Percentiles rank a stretch among this genome's conserved stretches.
Conservation (phyloP, 2,329 filamentous ascomycete genomes). For the Pleoardoris graminearum region DNA sequence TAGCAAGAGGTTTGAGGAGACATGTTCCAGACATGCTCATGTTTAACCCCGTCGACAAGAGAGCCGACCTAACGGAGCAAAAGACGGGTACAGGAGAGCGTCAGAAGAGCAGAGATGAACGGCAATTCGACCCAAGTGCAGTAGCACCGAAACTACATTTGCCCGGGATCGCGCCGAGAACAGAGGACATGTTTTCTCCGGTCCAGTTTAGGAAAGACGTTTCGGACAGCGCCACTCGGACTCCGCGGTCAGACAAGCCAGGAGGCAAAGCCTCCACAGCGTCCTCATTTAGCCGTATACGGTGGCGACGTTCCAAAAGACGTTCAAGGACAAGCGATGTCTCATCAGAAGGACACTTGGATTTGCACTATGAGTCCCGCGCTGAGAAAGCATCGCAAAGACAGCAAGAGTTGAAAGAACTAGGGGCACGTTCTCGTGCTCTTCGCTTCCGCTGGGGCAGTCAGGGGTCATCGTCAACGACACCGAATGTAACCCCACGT, state of each 20-base stretch:
- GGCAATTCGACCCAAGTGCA: not conserved
- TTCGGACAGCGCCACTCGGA: constrained; percentile 9
- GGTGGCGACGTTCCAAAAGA: constrained; percentile 15
- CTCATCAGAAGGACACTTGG: constrained; percentile 13
- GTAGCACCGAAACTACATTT: not conserved
- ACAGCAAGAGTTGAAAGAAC: constrained; percentile 21
- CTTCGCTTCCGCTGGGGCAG: constrained; percentile 28
- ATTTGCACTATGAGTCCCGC: constrained; percentile 10
- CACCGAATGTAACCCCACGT: constrained; percentile 11
- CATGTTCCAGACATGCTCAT: constrained; percentile 30
- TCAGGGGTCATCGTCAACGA: constrained; percentile 18
- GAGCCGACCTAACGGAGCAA: not conserved
- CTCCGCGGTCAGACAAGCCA: constrained; percentile 15
- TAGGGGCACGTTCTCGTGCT: constrained; percentile 18
- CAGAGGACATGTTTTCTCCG: not conserved
- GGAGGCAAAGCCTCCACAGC: constrained; percentile 16
- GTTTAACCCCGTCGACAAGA: constrained; percentile 12
- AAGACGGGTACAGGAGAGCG: not conserved
- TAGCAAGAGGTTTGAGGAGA: constrained; percentile 28
- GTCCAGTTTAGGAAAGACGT: constrained; percentile 13
- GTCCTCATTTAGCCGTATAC: constrained; percentile 16
- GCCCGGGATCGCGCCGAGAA: not conserved
- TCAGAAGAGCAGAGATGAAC: constrained; percentile 3
- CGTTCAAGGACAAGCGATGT: constrained; percentile 18
- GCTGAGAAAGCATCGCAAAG: constrained; percentile 4